Evolutionary conservation across 371 early-diverging fungal species (phyloP), one percentile per base, ranked within the genome.

Genomic region (Paraphysoderma sedebokerense): DNA sequence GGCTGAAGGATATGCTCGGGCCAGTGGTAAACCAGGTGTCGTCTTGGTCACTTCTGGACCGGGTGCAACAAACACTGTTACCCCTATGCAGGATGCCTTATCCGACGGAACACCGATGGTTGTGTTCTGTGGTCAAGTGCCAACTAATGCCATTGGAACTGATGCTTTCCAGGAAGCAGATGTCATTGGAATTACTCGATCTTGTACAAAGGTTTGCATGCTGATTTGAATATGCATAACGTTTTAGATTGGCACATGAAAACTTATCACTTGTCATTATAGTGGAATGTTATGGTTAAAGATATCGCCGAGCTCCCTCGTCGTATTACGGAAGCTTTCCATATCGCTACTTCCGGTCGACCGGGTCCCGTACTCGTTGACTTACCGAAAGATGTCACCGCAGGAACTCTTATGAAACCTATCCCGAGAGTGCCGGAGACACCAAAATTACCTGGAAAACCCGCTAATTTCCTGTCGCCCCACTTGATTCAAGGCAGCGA

Each of bases 81-180:
- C 97, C 22, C 86, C 97, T 17, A 82, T 96, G 86, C 91, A 92
- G 58, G 93, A 96, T 68, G 97, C 97, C 30, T 66, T 87, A 11
- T 81, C 82, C 2, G 93, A 92, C 63, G 97, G 92, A 52, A 77
- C 82, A 20, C 97, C 97, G 20, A 74, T 96, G 69, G 82, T 96
- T 46, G 92, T 92, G 27, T 89, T 92, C 54, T 73, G 76, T 46
- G 97, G 97, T 33, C 93, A 92, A 70, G 97, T 92, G 30, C 79
- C 85, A 19, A 87, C 87, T 7, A 62, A 80, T 7, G 83, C 89
- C 38, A 86, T 96, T 52, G 96, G 96, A 40, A 83, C 86, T 0
- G 96, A 96, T 58, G 92, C 92, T 29, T 96, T 92, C 77, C 93
- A 96, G 68, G 93, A 96, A 72, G 93, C 92, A 47, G 97, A 96